Conservation (phyloP, 1,284 basidiomycete genomes). For the Mycosarcoma maydis region DNA sequence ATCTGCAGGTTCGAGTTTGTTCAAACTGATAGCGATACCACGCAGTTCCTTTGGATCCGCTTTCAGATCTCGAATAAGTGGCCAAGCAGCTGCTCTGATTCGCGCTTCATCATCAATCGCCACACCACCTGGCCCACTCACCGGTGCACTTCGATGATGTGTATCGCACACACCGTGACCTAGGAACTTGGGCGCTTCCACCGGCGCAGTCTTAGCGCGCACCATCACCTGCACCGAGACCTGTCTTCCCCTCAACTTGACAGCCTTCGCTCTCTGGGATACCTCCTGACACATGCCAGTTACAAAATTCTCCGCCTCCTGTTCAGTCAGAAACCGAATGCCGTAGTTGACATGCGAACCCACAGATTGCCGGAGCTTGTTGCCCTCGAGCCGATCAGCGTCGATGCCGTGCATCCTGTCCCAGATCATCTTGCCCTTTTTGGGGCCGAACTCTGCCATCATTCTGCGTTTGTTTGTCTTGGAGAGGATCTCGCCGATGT, state of each 20-base stretch:
- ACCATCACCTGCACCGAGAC: conserved; percentile 82
- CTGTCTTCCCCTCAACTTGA: conserved; percentile 81
- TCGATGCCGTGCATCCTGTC: conserved; percentile 86
- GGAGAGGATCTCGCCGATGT: conserved; percentile 73
- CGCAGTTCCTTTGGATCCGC: conserved; percentile 86
- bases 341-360: conserved; percentile 73
- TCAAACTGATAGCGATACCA: conserved; percentile 92
- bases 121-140: conserved; percentile 67
- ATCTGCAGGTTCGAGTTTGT: conserved; percentile 74
- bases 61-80: conserved; percentile 76
- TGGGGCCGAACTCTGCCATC: conserved; percentile 77
- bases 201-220: conserved; percentile 82
- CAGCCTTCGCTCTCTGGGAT: conserved; percentile 68
- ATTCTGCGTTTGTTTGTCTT: conserved; percentile 36
- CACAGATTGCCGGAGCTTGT: conserved; percentile 55
- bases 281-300: conserved; percentile 55
- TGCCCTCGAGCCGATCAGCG: conserved; percentile 76
- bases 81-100: conserved; percentile 82
- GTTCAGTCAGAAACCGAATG: conserved; percentile 85
- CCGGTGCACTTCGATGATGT: conserved; percentile 78
- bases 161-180: conserved; percentile 89
- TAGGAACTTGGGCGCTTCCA: conserved; percentile 95
- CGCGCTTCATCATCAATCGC: conserved; percentile 78
- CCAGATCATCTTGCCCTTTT: conserved; percentile 83
- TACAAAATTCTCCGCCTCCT: conserved; percentile 75